Percentiles rank a stretch among this genome's conserved stretches.
Conservation (phyloP, 352 stramenopile species). For the Phytophthora crassamura region DNA sequence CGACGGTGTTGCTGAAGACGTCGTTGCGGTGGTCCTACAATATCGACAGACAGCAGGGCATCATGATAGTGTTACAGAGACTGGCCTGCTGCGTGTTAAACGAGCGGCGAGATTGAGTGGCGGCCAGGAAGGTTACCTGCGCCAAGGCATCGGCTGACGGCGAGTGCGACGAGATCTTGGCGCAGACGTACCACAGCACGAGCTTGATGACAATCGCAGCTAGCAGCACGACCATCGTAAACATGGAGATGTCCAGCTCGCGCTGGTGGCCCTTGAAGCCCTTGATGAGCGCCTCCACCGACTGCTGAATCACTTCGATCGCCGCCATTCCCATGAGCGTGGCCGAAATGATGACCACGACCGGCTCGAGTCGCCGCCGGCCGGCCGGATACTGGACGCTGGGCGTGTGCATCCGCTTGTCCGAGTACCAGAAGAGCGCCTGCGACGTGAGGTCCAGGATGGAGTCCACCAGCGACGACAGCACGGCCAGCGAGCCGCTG, state of each 20-base stretch:
- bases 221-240: conserved; percentile 74
- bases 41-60: conserved; percentile 5
- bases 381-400: conserved; percentile 95
- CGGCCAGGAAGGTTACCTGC: conserved; percentile 44
- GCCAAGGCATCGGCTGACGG: conserved; percentile 77
- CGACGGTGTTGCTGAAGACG: conserved; percentile 94
- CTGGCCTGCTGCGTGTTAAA: conserved; percentile 1
- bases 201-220: conserved; percentile 86
- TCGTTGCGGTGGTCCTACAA: conserved; percentile 97
- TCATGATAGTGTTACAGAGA: conserved; percentile 5
- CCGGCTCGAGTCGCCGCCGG: conserved; percentile 91
- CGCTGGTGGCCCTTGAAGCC: conserved; percentile 69
- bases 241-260: conserved; percentile 69
- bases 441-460: conserved; percentile 95
- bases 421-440: conserved; percentile 94
- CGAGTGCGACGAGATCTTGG: conserved; percentile 68
- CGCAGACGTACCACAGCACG: conserved; percentile 81
- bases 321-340: conserved; percentile 98
- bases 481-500: conserved; percentile 92
- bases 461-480: conserved; percentile 95
- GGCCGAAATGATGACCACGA: conserved; percentile 96
- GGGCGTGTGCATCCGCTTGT: conserved; percentile 91
- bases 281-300: conserved; percentile 80
- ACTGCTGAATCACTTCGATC: conserved; percentile 96
- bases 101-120: conserved; percentile 1